Base-by-base conservation (phyloP, 129 eudicot species). In the Gnaphalium uliginosum region DNA sequence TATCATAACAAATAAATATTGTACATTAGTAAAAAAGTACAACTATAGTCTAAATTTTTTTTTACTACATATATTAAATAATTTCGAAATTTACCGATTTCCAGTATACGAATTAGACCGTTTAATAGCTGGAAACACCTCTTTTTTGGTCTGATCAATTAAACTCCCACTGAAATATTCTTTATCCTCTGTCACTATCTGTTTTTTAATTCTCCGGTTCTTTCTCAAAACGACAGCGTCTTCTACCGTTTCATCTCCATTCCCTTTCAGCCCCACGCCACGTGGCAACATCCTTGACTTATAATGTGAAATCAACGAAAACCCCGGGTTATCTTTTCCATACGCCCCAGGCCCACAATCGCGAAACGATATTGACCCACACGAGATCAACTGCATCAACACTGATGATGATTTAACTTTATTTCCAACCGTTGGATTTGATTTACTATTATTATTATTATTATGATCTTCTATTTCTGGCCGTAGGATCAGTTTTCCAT, bases 91-190 rank as follows among this genome's bases (percentile, higher is more conserved):
- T 87, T 51, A 93, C 91, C 93, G 68, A 80, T 83, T 90, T 10
- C 88, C 98, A 80, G 76, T 90, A 81, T 85, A 93, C 46, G 98
- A 93, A 26, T 92, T 86, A 48, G 98, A 93, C 61, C 98, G 66
- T 64, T 90, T 90, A 19, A 93, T 75, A 71, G 79, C 79, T 48
- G 95, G 90, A 68, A 86, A 74, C 81, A 82, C 76, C 29, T 76
- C 78, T 66, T 87, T 88, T 72, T 86, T 90, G 27, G 98, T 93
- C 85, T 93, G 33, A 30, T 30, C 92, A 15, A 93, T 79, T 72
- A 93, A 88, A 80, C 98, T 93, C 84, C 98, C 98, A 82, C 99
- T 94, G 71, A 87, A 95, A 79, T 91, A 89, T 85, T 95, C 99
- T 72, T 91, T 89, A 71, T 87, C 94, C 86, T 87, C 97, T 75